Evolutionary conservation across 23 red algal species (phyloP).

Genomic region (Gracilaria domingensis): DNA sequence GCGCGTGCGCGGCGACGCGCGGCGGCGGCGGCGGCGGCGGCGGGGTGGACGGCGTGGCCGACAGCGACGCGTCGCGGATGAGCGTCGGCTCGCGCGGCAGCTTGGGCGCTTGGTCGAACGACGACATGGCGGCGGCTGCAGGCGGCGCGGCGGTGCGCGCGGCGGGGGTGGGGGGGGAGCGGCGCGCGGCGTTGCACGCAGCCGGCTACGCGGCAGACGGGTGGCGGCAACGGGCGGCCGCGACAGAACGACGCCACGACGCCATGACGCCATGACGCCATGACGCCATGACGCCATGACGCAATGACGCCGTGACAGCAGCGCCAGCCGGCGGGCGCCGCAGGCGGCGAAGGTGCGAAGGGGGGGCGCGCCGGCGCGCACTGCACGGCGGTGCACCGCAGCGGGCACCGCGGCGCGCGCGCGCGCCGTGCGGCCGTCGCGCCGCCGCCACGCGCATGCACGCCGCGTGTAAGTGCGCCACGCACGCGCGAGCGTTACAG

Average conservation of each 20-base stretch:
- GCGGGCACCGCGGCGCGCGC: no score
- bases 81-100: slow-evolving; percentile 26
- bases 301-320: background rate
- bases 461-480: background rate
- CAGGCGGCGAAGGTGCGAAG: background rate
- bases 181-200: background rate
- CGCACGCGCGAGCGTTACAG: background rate
- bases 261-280: background rate
- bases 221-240: no score
- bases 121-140: background rate
- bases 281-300: background rate
- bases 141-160: background rate
- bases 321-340: background rate
- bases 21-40: background rate
- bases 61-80: background rate
- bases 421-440: no score
- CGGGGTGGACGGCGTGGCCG: background rate
- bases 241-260: no score
- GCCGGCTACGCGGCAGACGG: no score
- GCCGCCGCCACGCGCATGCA: no score
- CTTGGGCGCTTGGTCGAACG: background rate
- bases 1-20: background rate
- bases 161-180: background rate
- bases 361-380: background rate
- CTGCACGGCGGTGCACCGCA: no score